Evolutionary conservation across 73 alveolate genomes (phyloP).

Genomic region (Paramecium biaurelia): DNA sequence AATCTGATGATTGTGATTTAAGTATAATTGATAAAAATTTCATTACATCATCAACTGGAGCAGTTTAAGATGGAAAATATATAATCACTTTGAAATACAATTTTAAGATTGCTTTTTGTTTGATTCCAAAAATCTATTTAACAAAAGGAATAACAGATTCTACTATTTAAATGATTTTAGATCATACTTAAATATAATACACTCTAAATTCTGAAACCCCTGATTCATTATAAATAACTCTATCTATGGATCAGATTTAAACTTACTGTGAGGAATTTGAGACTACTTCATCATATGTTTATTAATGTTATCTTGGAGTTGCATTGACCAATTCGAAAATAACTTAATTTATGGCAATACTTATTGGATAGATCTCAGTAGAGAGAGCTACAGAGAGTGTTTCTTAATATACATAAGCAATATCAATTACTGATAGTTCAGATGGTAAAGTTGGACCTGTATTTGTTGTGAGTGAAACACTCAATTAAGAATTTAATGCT

Average conservation of each 20-base stretch:
- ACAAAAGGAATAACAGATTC: not conserved
- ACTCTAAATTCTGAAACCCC: not conserved
- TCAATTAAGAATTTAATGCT: not conserved
- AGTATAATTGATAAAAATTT: not conserved
- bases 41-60: not conserved
- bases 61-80: not conserved
- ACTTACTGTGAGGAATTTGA: not conserved
- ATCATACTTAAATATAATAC: not conserved
- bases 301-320: not conserved
- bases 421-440: not conserved
- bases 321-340: not conserved
- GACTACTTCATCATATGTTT: not conserved
- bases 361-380: not conserved
- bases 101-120: not conserved
- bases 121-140: not conserved
- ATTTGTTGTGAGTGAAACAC: not conserved
- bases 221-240: not conserved
- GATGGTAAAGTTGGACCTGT: not conserved
- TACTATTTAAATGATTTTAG: not conserved
- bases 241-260: not conserved
- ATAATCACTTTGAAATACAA: not conserved
- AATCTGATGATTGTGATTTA: not conserved
- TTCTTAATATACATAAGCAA: not conserved
- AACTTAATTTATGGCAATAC: not conserved
- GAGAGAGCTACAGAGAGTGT: not conserved